Conservation (phyloP, 768 basidiomycete genomes). For the Phaffia tasmanica region DNA sequence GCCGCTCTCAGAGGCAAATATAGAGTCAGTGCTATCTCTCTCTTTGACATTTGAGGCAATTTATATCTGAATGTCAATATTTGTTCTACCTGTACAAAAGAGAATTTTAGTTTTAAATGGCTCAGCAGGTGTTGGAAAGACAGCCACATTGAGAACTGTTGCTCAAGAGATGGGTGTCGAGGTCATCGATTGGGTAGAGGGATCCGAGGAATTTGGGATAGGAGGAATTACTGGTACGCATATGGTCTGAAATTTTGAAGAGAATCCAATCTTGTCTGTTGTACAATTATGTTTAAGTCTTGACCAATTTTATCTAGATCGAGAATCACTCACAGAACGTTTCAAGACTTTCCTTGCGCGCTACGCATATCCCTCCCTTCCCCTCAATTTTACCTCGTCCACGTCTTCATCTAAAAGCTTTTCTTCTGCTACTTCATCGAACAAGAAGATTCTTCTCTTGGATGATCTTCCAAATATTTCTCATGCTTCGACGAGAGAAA, state of each 20-base stretch:
- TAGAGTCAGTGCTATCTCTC: constrained; percentile 55
- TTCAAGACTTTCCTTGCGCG: constrained; percentile 65
- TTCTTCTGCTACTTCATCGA: constrained; percentile 21
- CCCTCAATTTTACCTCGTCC: constrained; percentile 41
- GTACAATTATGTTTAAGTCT: background rate
- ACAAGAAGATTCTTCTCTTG: constrained; percentile 52
- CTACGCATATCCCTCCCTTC: constrained; percentile 32
- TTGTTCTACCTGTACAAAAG: constrained; percentile 38
- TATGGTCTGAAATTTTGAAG: constrained; percentile 3
- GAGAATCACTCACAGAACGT: constrained; percentile 46
- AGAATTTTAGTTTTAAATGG: constrained; percentile 76
- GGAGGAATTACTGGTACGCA: constrained; percentile 36
- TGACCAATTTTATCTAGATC: constrained; percentile 30
- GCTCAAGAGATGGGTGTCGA: constrained; percentile 64
- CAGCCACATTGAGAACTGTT: constrained; percentile 66
- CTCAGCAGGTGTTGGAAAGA: constrained; percentile 83
- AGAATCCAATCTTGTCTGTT: background rate
- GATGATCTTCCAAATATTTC: constrained; percentile 87
- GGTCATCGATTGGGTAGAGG: constrained; percentile 74
- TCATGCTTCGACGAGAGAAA: constrained; percentile 54
- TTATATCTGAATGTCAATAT: background rate
- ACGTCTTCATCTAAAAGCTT: constrained; percentile 45
- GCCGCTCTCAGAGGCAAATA: constrained; percentile 44
- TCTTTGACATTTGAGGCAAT: background rate
- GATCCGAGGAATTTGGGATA: constrained; percentile 46